A percentile compares a stretch with the other conserved stretches of the same genome.
Evolutionary conservation across 495 filamentous ascomycete genomes (phyloP).

Genomic region (Penicillium longicatenatum): DNA sequence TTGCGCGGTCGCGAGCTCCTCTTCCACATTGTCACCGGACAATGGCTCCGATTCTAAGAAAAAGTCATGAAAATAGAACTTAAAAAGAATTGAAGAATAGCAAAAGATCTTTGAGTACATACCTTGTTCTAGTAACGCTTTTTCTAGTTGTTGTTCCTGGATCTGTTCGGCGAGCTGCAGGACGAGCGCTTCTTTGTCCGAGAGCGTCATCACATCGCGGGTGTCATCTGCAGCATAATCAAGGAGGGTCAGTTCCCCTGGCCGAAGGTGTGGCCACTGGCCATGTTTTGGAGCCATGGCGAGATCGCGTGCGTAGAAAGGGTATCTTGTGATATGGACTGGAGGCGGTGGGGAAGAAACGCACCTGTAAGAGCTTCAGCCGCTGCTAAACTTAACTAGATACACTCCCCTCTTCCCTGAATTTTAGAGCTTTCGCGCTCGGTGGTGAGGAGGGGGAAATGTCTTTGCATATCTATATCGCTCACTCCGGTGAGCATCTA

Average conservation of each 20-base stretch:
- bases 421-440: conserved; percentile 33
- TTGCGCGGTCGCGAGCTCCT: conserved; percentile 57
- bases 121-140: conserved; percentile 63
- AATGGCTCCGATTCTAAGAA: conserved; percentile 31
- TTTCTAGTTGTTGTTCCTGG: conserved; percentile 70
- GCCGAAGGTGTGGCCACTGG: conserved; percentile 39
- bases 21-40: conserved; percentile 50
- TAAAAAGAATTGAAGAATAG: conserved; percentile 14
- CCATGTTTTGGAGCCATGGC: conserved; percentile 43
- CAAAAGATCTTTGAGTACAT: conserved; percentile 5
- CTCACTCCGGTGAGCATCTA: conserved; percentile 84
- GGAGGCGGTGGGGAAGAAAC: conserved; percentile 26
- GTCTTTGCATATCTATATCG: conserved; percentile 80
- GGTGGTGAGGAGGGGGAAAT: conserved; percentile 53
- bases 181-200: conserved; percentile 60
- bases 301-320: conserved; percentile 32
- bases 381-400: conserved; percentile 17
- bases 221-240: conserved; percentile 44
- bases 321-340: conserved; percentile 39
- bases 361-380: conserved; percentile 24
- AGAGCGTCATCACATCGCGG: conserved; percentile 55
- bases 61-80: background rate
- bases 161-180: conserved; percentile 69
- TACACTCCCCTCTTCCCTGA: conserved; percentile 32
- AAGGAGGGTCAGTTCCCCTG: conserved; percentile 40